phyloP scores from a whole-genome alignment of 2,329 filamentous ascomycete genomes.

The Trichoderma arundinaceum region DNA sequence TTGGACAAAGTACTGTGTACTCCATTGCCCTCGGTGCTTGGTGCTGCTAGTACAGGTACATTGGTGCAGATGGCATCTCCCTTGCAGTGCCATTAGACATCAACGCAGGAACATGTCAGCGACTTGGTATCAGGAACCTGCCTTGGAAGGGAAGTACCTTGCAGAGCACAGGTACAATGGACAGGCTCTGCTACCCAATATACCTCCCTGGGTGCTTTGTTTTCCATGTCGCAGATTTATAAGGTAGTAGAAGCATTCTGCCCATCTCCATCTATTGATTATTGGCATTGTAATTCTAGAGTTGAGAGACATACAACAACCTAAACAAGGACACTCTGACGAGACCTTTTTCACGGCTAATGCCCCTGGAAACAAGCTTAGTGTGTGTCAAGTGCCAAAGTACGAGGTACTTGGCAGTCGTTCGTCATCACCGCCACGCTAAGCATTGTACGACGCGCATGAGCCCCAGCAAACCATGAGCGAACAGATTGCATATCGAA shows the following conservation, averaged over 20 bases:
- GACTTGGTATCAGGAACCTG: background rate
- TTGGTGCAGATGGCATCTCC: slow-evolving; percentile 4
- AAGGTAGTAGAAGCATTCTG: no score
- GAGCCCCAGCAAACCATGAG: background rate
- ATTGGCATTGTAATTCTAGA: no score
- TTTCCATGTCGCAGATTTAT: no score
- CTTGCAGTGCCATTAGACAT: slow-evolving; percentile 17
- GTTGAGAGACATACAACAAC: no score
- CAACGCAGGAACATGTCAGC: slow-evolving; percentile 8
- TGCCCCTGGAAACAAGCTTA: no score
- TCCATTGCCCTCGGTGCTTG: no score
- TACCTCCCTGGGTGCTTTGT: no score
- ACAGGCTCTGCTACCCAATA: no score
- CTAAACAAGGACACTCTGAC: no score
- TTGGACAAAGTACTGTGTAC: slow-evolving; percentile 8
- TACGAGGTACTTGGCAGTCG: background rate
- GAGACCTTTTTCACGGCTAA: no score
- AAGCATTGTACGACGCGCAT: slow-evolving; percentile 16
- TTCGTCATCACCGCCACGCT: slow-evolving; percentile 5
- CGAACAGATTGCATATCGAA: slow-evolving; percentile 13
- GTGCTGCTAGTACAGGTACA: background rate
- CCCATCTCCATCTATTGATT: no score
- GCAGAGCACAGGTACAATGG: background rate
- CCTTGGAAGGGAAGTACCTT: background rate
- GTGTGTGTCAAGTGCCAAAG: background rate